Base-by-base conservation (phyloP, 2,329 filamentous ascomycete species). In the Colletotrichum cuscutae region DNA sequence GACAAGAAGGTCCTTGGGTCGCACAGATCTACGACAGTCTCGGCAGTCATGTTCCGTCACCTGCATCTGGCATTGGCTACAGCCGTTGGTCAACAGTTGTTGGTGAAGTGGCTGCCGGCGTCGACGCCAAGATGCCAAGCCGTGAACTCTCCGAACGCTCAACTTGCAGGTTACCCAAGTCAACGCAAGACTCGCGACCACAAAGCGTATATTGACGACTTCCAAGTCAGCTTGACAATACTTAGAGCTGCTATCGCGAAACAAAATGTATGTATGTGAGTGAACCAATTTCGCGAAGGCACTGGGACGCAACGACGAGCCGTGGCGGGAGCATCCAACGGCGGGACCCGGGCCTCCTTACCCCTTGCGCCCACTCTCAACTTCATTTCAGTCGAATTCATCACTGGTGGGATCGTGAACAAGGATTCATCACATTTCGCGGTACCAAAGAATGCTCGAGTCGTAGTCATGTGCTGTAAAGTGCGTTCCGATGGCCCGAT, bases 321-420 rank as follows among this genome's bases (percentile, higher is more conserved):
- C 19, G 42, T n/a, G 42, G 8, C 15, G 19, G 19, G 7, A 49
- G 8, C 42, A n/a, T n/a, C 42, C 42, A n/a, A 9, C 42, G 19
- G 42, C 42, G 42, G 42, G 37, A 56, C 12, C 66, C 70, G 66
- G 68, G 37, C 8, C 6, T 22, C 13, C 2, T 32, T 35, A 5
- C 22, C 46, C 26, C 6, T 35, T 5, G 32, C 22, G 30, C 22
- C 54, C 3, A 49, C 30, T 54, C 0, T 1, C 15, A 15, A 42
- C 24, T 24, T 37, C 54, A 60, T 72, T 42, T 13, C 8, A 8
- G 15, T 28, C 11, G 4, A 13, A 19, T 4, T 12, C 5, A 0
- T 46, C 19, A 72, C 54, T 72, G 70, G 70, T 73, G 66, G 71
- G 70, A 70, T 70, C 26, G 28, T 8, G 19, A 46, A 11, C 5